phyloP scores from a whole-genome alignment of 257 asterid species.

The Lycium barbarum region DNA sequence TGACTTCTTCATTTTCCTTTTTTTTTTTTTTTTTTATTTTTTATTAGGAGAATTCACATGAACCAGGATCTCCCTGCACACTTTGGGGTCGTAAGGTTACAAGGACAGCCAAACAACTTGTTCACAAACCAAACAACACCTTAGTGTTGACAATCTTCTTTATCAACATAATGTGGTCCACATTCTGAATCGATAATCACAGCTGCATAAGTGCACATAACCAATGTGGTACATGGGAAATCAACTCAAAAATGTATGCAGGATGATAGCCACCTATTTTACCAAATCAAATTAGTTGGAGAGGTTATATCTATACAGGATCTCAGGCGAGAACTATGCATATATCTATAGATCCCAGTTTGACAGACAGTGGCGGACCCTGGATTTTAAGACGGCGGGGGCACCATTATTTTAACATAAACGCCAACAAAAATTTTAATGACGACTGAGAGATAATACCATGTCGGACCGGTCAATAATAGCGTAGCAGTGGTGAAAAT shows the following conservation, averaged over 20 bases:
- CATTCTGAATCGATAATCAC: not conserved
- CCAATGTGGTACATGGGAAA: not conserved
- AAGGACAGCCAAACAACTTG: not conserved
- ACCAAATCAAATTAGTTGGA: not conserved
- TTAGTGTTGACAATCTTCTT: not conserved
- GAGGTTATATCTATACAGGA: not conserved
- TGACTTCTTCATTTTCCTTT: not conserved
- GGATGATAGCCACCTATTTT: too few relatives aligned
- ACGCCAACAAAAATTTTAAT: too few relatives aligned
- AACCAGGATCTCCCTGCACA: not conserved
- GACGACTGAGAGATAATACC: too few relatives aligned
- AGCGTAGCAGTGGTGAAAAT: too few relatives aligned
- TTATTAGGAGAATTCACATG: not conserved
- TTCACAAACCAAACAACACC: not conserved
- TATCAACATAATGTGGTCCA: not conserved
- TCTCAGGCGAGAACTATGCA: not conserved
- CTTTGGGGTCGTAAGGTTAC: not conserved
- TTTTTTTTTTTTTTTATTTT: not conserved
- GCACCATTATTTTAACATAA: too few relatives aligned
- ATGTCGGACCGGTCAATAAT: too few relatives aligned
- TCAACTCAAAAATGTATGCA: not conserved
- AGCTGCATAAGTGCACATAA: not conserved
- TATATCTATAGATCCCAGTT: not conserved
- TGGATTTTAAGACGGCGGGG: too few relatives aligned
- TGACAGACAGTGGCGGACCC: too few relatives aligned